Percentiles rank a stretch among this genome's conserved stretches.
These are phyloP conservation scores for Bauhinia variegata DNA, from an alignment of 306 rosid species.

Conservation along the genomic window DNA sequence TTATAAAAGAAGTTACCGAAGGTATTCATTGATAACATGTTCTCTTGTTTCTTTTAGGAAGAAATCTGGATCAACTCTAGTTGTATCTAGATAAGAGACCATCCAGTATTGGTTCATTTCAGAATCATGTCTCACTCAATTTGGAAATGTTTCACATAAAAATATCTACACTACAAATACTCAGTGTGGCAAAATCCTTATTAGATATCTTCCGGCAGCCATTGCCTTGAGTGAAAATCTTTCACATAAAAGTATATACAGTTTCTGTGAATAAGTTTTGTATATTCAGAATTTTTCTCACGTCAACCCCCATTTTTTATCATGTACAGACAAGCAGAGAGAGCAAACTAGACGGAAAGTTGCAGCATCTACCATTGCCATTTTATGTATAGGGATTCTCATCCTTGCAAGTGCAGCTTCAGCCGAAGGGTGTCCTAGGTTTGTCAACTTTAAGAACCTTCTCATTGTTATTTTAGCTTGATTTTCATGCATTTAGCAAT, in stretches of 20 bases:
- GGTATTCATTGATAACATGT: conserved; percentile 43
- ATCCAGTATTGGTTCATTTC: not conserved
- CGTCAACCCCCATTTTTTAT: conserved; percentile 26
- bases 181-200: no score
- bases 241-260: not conserved
- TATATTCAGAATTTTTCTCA: not conserved
- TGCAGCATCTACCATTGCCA: conserved; percentile 67
- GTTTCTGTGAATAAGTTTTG: not conserved
- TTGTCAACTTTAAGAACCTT: conserved; percentile 26
- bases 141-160: no score
- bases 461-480: conserved; percentile 4
- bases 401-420: conserved; percentile 61
- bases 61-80: conserved; percentile 14
- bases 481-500: conserved; percentile 3
- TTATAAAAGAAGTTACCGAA: conserved; percentile 45
- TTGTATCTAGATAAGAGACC: conserved; percentile 15
- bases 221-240: not conserved
- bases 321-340: conserved; percentile 41
- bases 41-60: not conserved
- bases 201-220: not conserved
- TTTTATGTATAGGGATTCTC: conserved; percentile 65
- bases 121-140: conserved; percentile 2
- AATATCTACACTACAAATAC: no score
- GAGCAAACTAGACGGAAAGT: conserved; percentile 65
- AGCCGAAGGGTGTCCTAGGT: conserved; percentile 62